phyloP scores from a whole-genome alignment of 371 early-diverging fungal species.

The Rhizopus microsporus region DNA sequence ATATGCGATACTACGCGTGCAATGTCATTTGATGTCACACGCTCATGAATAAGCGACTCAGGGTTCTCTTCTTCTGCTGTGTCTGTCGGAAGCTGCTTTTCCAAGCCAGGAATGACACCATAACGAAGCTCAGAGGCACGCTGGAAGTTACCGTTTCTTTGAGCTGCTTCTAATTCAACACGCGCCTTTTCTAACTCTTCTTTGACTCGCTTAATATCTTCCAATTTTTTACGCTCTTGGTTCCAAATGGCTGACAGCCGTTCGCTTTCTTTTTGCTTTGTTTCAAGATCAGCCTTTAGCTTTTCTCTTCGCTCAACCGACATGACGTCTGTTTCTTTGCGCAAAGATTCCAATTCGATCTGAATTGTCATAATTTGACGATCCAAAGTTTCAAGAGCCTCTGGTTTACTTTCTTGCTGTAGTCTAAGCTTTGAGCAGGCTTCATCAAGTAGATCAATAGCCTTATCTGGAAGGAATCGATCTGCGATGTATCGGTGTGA shows the following conservation, averaged over 20 bases:
- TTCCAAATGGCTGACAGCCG: slow-evolving; percentile 71
- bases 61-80: slow-evolving; percentile 47
- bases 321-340: slow-evolving; percentile 71
- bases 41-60: slow-evolving; percentile 75
- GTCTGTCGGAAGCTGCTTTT: slow-evolving; percentile 67
- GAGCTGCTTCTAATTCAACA: slow-evolving; percentile 74
- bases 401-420: slow-evolving; percentile 85
- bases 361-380: slow-evolving; percentile 75
- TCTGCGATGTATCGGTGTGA: slow-evolving; percentile 83
- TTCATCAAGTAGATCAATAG: slow-evolving; percentile 90
- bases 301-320: slow-evolving; percentile 73
- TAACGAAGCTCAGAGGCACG: slow-evolving; percentile 81
- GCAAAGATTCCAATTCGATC: slow-evolving; percentile 74
- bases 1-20: slow-evolving; percentile 83
- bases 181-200: slow-evolving; percentile 76
- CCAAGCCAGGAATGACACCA: slow-evolving; percentile 87
- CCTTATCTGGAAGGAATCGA: slow-evolving; percentile 57
- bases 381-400: slow-evolving; percentile 72
- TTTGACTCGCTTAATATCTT: slow-evolving; percentile 73
- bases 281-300: slow-evolving; percentile 64
- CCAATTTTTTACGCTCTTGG: slow-evolving; percentile 67
- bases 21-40: slow-evolving; percentile 86
- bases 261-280: slow-evolving; percentile 64
- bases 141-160: slow-evolving; percentile 73
- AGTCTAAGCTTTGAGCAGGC: slow-evolving; percentile 83